These are phyloP conservation scores for Candida maesae DNA, from an alignment of 805 yeast species.

Conservation along the genomic window DNA sequence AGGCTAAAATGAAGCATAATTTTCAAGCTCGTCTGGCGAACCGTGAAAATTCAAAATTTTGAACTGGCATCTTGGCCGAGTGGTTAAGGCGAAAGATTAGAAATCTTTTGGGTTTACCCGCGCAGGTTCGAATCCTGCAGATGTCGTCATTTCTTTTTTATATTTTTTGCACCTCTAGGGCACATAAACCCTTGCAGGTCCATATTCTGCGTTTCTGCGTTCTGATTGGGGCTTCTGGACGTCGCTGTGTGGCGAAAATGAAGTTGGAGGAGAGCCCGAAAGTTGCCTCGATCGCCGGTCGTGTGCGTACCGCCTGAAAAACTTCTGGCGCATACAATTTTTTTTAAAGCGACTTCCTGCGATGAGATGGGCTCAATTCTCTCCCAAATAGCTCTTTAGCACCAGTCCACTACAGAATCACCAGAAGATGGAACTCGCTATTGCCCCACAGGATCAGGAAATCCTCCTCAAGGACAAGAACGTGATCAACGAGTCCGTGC, in stretches of 20 bases:
- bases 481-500: constrained; percentile 52
- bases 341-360: no score
- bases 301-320: constrained; percentile 10
- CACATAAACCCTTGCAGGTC: no score
- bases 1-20: no score
- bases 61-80: constrained; percentile 52
- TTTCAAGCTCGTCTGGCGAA: no score
- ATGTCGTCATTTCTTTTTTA: constrained; percentile 51
- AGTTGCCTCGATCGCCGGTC: no score
- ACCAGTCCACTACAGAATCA: background rate
- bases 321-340: constrained; percentile 9
- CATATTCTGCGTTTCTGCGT: no score
- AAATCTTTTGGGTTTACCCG: constrained; percentile 59
- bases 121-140: constrained; percentile 73
- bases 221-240: no score
- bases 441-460: constrained; percentile 71
- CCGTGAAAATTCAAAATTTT: background rate
- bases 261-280: no score
- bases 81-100: constrained; percentile 65
- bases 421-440: constrained; percentile 68
- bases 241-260: no score
- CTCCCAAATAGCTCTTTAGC: no score
- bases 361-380: constrained; percentile 9
- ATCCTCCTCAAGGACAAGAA: constrained; percentile 70
- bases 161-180: no score